phyloP scores from a whole-genome alignment of 2,329 filamentous ascomycete species.

The Claviceps sp. region DNA sequence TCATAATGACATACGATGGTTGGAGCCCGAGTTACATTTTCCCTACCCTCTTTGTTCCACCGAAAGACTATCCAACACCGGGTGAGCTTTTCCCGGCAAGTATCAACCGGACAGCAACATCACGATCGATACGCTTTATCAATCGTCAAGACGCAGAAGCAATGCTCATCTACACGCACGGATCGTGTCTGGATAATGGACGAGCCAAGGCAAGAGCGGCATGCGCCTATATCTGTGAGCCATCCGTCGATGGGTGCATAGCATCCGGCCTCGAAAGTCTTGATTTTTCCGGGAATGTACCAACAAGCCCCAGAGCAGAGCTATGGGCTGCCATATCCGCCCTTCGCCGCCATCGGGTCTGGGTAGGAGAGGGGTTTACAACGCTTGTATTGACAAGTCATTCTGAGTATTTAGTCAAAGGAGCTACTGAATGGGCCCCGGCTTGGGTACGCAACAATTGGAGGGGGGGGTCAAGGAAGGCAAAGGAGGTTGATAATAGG shows the following conservation, averaged over 20 bases:
- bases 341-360: background rate
- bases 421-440: background rate
- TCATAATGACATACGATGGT: no score
- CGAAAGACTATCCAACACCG: background rate
- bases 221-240: background rate
- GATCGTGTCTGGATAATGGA: background rate
- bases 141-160: background rate
- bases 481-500: background rate
- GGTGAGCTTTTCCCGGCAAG: no score
- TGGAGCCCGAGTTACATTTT: background rate
- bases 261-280: background rate
- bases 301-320: background rate
- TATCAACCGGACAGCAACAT: no score
- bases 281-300: no score
- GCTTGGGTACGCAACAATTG: background rate
- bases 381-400: background rate
- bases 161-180: background rate
- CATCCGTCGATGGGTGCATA: background rate
- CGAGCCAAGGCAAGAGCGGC: background rate
- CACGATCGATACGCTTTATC: no score
- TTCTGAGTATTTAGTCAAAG: background rate
- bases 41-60: background rate
- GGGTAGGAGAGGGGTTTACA: background rate
- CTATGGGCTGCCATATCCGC: background rate
- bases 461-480: no score